Percentiles rank a stretch among this genome's conserved stretches.
Evolutionary conservation across 2,329 filamentous ascomycete species (phyloP).

Genomic region (Fusarium decemcellulare): DNA sequence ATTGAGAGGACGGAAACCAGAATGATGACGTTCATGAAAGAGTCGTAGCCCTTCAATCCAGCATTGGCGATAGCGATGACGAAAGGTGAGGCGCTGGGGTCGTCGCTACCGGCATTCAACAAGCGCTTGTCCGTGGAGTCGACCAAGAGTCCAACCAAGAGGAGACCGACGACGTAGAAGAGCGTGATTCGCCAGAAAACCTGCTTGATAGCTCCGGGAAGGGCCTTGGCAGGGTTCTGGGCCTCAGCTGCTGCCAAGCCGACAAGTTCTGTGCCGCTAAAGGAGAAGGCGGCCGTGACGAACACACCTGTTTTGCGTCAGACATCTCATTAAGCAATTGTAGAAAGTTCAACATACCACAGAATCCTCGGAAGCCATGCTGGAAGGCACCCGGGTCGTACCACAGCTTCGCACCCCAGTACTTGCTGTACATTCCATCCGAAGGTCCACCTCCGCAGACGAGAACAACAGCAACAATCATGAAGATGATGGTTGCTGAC

Average conservation of each 20-base stretch:
- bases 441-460: conserved; percentile 73
- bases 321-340: accelerated
- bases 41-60: conserved; percentile 65
- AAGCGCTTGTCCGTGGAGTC: conserved; percentile 62
- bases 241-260: conserved; percentile 82
- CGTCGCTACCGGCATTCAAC: conserved; percentile 60
- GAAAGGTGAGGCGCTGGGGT: conserved; percentile 64
- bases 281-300: conserved; percentile 81
- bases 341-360: conserved; percentile 60
- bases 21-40: conserved; percentile 73
- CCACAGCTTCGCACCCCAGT: conserved; percentile 67
- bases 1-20: conserved; percentile 72
- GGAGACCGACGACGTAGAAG: conserved; percentile 68
- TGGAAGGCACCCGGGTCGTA: conserved; percentile 71
- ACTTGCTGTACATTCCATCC: conserved; percentile 58
- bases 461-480: conserved; percentile 72
- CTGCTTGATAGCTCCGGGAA: conserved; percentile 89
- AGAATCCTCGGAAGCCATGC: conserved; percentile 82
- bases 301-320: conserved; percentile 37
- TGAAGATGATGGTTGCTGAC: conserved; percentile 71
- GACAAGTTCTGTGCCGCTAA: conserved; percentile 81
- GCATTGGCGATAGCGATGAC: conserved; percentile 71
- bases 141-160: conserved; percentile 66
- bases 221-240: conserved; percentile 76
- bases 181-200: conserved; percentile 73